These are phyloP conservation scores for Trifolium repens DNA, from an alignment of 306 rosid species.

Conservation along the genomic window DNA sequence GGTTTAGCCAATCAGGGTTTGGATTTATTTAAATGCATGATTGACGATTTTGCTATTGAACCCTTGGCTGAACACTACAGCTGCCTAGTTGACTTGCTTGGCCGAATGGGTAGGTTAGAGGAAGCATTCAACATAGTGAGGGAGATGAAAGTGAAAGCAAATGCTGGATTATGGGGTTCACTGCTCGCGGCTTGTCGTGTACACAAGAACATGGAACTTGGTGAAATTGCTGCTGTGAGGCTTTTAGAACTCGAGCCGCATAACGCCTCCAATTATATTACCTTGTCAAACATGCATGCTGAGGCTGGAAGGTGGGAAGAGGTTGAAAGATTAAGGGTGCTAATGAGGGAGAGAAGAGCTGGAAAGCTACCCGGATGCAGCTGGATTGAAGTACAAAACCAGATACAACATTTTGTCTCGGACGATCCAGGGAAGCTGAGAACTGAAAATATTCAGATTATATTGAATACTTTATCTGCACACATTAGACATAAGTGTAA, in stretches of 20 bases:
- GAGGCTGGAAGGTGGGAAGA: constrained; percentile 75
- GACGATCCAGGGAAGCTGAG: constrained; percentile 56
- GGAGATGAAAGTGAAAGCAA: constrained; percentile 61
- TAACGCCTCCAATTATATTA: constrained; percentile 70
- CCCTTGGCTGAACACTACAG: constrained; percentile 75
- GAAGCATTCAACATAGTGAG: constrained; percentile 66
- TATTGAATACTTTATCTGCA: constrained; percentile 50
- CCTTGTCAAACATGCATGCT: constrained; percentile 80
- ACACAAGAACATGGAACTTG: constrained; percentile 61
- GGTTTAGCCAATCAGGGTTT: constrained; percentile 65
- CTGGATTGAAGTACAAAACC: constrained; percentile 74
- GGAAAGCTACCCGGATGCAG: constrained; percentile 82
- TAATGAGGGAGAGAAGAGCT: constrained; percentile 59
- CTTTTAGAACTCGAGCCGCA: constrained; percentile 75
- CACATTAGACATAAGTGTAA: constrained; percentile 58
- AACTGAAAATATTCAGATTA: constrained; percentile 47
- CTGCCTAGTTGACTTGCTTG: constrained; percentile 79
- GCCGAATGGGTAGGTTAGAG: constrained; percentile 75
- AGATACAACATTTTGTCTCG: constrained; percentile 59
- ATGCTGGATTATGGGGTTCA: constrained; percentile 81
- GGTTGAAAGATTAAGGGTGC: constrained; percentile 69
- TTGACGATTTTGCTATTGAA: constrained; percentile 57
- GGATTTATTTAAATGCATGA: constrained; percentile 62
- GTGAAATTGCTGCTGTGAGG: constrained; percentile 58
- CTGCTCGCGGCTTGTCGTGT: constrained; percentile 72